phyloP scores from a whole-genome alignment of 2,329 filamentous ascomycete genomes.

The Penicillium sp. region DNA sequence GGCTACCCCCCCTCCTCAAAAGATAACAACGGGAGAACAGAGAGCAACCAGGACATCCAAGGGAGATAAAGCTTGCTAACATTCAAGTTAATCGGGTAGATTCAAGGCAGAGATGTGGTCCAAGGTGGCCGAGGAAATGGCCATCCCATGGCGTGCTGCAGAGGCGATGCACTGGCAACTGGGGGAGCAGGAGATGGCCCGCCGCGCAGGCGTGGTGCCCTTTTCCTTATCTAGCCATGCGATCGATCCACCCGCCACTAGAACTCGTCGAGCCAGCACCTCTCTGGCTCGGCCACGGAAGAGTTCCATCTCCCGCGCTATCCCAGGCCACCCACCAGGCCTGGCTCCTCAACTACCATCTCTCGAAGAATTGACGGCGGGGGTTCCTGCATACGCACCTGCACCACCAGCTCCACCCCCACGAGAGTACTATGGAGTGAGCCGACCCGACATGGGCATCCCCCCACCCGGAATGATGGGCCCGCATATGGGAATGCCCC shows the following conservation, averaged over 20 bases:
- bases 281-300: constrained; percentile 41
- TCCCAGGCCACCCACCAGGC: constrained; percentile 25
- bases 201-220: constrained; percentile 82
- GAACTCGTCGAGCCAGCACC: constrained; percentile 39
- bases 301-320: constrained; percentile 40
- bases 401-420: constrained; percentile 34
- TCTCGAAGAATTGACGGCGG: constrained; percentile 48
- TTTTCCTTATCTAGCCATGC: constrained; percentile 68
- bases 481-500: constrained; percentile 33
- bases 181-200: constrained; percentile 89
- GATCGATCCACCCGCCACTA: constrained; percentile 46
- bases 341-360: constrained; percentile 42
- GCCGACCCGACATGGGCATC: constrained; percentile 32
- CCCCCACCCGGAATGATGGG: constrained; percentile 33
- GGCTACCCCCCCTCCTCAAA: constrained; percentile 21
- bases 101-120: constrained; percentile 99
- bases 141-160: constrained; percentile 88
- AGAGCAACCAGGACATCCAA: constrained; percentile 15
- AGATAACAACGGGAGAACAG: neutral
- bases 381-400: constrained; percentile 45
- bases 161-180: constrained; percentile 99
- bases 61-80: constrained; percentile 9
- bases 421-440: constrained; percentile 38
- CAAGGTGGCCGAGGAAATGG: constrained; percentile 92
- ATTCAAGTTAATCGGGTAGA: constrained; percentile 49